Conservation (phyloP, 257 asterid genomes). For the Ilex aquifolium region DNA sequence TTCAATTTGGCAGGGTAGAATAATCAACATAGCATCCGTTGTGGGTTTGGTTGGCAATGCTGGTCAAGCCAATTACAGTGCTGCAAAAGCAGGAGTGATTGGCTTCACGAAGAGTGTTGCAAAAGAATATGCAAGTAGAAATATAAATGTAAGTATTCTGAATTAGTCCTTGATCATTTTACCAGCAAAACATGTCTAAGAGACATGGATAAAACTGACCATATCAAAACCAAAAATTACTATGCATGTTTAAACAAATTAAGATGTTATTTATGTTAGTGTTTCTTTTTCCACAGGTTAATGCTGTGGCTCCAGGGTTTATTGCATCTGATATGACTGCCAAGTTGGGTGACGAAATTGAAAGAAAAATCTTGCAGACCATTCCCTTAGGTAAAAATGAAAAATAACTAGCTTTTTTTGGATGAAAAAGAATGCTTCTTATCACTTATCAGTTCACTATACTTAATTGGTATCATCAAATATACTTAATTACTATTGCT, state of each 20-base stretch:
- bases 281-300: not conserved
- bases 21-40: slow-evolving; percentile 1
- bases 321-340: slow-evolving; percentile 2
- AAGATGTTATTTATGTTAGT: not conserved
- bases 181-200: not conserved
- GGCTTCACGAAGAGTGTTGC: slow-evolving; percentile 1
- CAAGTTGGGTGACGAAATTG: not conserved
- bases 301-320: slow-evolving; percentile 2
- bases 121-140: not conserved
- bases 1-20: not conserved
- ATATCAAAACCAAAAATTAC: too few species aligned
- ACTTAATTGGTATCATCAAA: not conserved
- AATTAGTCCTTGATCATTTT: not conserved
- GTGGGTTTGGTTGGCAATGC: slow-evolving; percentile 1
- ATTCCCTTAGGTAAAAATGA: not conserved
- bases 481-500: not conserved
- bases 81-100: not conserved
- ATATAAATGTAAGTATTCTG: not conserved
- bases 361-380: not conserved
- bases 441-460: not conserved
- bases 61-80: slow-evolving; percentile 1
- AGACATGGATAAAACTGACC: not conserved
- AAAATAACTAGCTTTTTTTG: too few species aligned
- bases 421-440: not conserved
- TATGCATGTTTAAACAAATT: too few species aligned